A percentile compares a stretch with the other conserved stretches of the same genome.
Evolutionary conservation across 768 basidiomycete genomes (phyloP).

Genomic region (Cystobasidiopsis lactophilus): DNA sequence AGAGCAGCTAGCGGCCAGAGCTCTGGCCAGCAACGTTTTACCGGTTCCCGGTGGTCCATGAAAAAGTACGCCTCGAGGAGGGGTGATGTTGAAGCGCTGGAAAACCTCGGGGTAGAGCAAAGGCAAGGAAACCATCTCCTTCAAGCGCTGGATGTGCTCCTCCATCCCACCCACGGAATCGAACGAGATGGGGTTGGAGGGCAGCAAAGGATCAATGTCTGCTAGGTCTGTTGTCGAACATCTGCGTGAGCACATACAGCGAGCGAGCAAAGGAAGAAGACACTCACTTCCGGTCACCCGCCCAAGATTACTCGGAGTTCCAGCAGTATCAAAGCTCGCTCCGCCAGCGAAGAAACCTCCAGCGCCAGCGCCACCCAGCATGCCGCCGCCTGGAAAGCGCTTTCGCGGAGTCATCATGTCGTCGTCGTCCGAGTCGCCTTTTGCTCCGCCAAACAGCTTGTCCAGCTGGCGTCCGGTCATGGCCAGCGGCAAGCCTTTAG

Average conservation of each 20-base stretch:
- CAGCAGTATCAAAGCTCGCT: conserved; percentile 8
- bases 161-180: conserved; percentile 92
- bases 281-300: conserved; percentile 13
- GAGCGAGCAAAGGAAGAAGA: background rate
- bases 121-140: conserved; percentile 95
- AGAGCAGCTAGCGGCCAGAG: conserved; percentile 70
- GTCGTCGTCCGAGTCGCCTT: conserved; percentile 12
- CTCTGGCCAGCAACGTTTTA: conserved; percentile 79
- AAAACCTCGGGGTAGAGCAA: conserved; percentile 92
- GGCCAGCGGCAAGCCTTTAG: conserved; percentile 7
- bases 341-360: conserved; percentile 17
- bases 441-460: conserved; percentile 9
- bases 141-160: conserved; percentile 84
- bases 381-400: background rate
- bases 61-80: conserved; percentile 86
- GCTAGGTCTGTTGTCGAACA: conserved; percentile 31
- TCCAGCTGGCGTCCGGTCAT: conserved; percentile 1
- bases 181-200: conserved; percentile 80
- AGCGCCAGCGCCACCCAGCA: conserved; percentile 6
- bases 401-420: conserved; percentile 11
- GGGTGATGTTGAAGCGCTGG: conserved; percentile 76
- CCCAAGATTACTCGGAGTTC: conserved; percentile 17
- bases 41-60: conserved; percentile 99
- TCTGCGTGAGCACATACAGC: background rate
- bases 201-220: conserved; percentile 85